A percentile compares a stretch with the other conserved stretches of the same genome.
Conservation (phyloP, 805 yeast species). For the Sugiyamaella americana region DNA sequence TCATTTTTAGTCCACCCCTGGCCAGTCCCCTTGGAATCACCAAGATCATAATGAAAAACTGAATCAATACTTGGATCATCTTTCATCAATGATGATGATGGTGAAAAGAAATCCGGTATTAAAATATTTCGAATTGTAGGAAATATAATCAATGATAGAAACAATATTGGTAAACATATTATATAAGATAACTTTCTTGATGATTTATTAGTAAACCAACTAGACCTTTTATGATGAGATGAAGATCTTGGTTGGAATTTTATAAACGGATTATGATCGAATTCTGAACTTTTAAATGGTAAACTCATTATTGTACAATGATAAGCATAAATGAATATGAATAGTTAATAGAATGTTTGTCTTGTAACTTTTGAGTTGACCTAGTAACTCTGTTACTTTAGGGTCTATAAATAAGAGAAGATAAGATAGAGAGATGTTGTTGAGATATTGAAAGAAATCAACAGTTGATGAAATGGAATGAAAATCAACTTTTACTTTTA, state of each 20-base stretch:
- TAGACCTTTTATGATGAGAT: background rate
- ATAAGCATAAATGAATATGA: no score
- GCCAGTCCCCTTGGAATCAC: conserved; percentile 54
- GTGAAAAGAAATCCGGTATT: conserved; percentile 7
- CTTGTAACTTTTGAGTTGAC: no score
- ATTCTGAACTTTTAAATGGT: conserved; percentile 22
- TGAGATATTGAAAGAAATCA: no score
- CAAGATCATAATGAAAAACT: conserved; percentile 70
- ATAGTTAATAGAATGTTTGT: no score
- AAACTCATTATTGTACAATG: no score
- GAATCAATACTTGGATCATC: conserved; percentile 27
- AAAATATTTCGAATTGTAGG: conserved; percentile 4
- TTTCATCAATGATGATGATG: conserved; percentile 9
- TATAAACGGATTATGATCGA: conserved; percentile 17
- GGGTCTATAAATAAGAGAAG: no score
- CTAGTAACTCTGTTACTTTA: no score
- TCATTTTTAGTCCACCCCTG: conserved; percentile 79
- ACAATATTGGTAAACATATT: conserved; percentile 10
- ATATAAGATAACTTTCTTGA: conserved; percentile 1
- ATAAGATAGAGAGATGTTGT: no score
- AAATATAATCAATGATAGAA: conserved; percentile 9
- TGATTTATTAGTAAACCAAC: background rate
- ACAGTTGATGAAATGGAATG: no score
- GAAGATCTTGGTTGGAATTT: conserved; percentile 1
- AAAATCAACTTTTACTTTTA: no score